Evolutionary conservation across 2,329 filamentous ascomycete species (phyloP), one percentile per base, ranked within the genome.

Genomic region (Cladophialophora immunda): DNA sequence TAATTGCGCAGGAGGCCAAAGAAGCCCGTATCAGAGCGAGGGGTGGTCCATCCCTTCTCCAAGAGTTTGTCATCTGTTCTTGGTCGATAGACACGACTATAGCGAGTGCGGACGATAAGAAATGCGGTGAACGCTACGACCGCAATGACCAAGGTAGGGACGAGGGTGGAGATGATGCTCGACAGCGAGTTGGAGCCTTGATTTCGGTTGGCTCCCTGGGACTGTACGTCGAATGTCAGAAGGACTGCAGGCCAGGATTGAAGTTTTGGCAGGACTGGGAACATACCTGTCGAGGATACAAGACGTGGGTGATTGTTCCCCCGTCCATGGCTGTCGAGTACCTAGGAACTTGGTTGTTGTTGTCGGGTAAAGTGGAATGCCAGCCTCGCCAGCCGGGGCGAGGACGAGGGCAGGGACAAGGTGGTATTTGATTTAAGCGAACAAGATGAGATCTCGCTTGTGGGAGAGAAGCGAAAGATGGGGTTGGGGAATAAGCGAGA

Each of bases 111-210:
- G 67, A 82, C 78, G 50, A 83, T 75, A 50, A 85, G 71, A 70
- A 85, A 85, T 27, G 80, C 68, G 13, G 76, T 68, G 55, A 85
- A 77, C 73, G 80, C 79, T 52, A 83, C 78, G 1, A 74, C 59
- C 5, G 83, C 79, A 59, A 84, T 78, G 47, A 83, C 64, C 59
- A 83, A 71, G 4, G 81, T 77, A 1, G 83, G 83, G 7, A 82
- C 73, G 17, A 85, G 75, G n/a, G 83, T 85, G 27, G 81, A 81
- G 22, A 85, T 62, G 61, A 85, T 75, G 1, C 78, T 77, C 4
- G 81, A 85, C 32, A 82, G 75, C 2, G 85, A 87, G n/a, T 83
- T 85, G 29, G 84, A 71, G 53, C 68, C 66, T 13, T 55, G 30
- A 22, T 60, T 41, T 54, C 61, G 66, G 36, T 55, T 68, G 19